Percentiles rank a stretch among this genome's conserved stretches.
These are phyloP conservation scores for Cryomyces minteri DNA, from an alignment of 495 filamentous ascomycete genomes.

Conservation along the genomic window DNA sequence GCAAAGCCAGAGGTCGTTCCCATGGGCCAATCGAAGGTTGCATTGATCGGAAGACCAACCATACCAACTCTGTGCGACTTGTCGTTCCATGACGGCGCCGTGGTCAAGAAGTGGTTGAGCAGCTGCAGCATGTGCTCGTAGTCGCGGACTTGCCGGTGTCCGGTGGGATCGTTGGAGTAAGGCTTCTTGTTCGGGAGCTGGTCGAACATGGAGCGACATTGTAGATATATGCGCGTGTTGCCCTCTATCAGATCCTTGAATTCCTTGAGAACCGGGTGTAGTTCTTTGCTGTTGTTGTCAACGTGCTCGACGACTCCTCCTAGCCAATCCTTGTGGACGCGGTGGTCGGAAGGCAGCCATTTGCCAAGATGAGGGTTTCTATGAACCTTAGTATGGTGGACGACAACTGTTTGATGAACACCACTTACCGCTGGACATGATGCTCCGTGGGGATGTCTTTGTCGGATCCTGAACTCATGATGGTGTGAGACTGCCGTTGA, in stretches of 20 bases:
- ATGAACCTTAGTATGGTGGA: no score
- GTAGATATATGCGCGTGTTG: slow-evolving; percentile 16
- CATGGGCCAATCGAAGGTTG: slow-evolving; percentile 58
- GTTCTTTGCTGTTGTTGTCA: slow-evolving; percentile 22
- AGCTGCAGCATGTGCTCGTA: slow-evolving; percentile 45
- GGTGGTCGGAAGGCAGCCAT: slow-evolving; percentile 36
- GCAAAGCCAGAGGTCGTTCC: slow-evolving; percentile 47
- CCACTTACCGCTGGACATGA: no score
- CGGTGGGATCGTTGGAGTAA: slow-evolving; percentile 42
- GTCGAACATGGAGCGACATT: slow-evolving; percentile 17
- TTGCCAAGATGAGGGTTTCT: slow-evolving; percentile 21
- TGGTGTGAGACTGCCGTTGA: no score
- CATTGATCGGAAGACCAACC: slow-evolving; percentile 48
- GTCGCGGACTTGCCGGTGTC: slow-evolving; percentile 38
- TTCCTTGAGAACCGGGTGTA: slow-evolving; percentile 25
- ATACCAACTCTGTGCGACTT: slow-evolving; percentile 33
- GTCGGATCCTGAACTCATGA: no score
- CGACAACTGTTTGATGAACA: no score
- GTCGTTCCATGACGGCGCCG: slow-evolving; percentile 42
- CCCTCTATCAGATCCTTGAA: slow-evolving; percentile 29
- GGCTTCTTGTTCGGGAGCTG: slow-evolving; percentile 39
- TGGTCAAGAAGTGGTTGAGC: slow-evolving; percentile 43
- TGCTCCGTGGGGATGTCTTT: no score
- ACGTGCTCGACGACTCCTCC: slow-evolving; percentile 26
- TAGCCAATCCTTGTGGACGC: slow-evolving; percentile 31